Base-by-base conservation (phyloP, 2,329 filamentous ascomycete species). In the Paraphoma chrysanthemicola region DNA sequence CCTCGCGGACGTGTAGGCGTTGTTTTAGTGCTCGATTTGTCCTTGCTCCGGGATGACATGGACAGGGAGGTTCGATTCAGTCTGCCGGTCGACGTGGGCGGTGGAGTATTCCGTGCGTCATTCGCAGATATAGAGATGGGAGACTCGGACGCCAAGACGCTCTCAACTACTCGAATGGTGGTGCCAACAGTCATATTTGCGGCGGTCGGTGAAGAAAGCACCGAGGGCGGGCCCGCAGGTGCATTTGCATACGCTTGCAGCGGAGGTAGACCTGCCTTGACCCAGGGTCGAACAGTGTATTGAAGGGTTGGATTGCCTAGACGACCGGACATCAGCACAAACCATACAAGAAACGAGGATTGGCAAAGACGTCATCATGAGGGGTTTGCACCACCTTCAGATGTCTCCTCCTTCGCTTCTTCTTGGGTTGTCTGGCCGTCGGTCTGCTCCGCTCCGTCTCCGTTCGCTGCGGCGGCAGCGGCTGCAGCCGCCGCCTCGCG, bases 311-410 rank as follows among this genome's bases (percentile, higher is more conserved):
- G 60, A 36, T 65, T 41, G 43, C 63, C 70, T 74, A 54, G 14
- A 44, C 10, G 47, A n/a, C 5, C 33, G 14, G 44, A 16, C n/a
- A 70, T 75, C 64, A 75, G 72, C 68, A 68, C 57, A 54, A 56
- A 57, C 46, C 23, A 23, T 23, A 23, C 23, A 23, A 23, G 23
- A 48, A n/a, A 5, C 33, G 14, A 44, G 17, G 12, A 70, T 75
- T 63, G 74, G 72, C 68, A 68, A 56, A 54, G 54, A 57, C 46
- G 64, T 51, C 62, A 58, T 71, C 64, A 76, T 59, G 72, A 66
- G 63, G 72, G 69, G 50, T 65, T 63, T 46, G 67, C 65, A 69
- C 68, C 73, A 71, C 69, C 71, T 73, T 75, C 73, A 67, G 68
- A 60, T 57, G 70, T 60, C 47, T 67, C 72, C 48, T 70, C 72